These are phyloP conservation scores for Fraxinus angustifolia DNA, from an alignment of 305 asterid genomes.

Conservation along the genomic window DNA sequence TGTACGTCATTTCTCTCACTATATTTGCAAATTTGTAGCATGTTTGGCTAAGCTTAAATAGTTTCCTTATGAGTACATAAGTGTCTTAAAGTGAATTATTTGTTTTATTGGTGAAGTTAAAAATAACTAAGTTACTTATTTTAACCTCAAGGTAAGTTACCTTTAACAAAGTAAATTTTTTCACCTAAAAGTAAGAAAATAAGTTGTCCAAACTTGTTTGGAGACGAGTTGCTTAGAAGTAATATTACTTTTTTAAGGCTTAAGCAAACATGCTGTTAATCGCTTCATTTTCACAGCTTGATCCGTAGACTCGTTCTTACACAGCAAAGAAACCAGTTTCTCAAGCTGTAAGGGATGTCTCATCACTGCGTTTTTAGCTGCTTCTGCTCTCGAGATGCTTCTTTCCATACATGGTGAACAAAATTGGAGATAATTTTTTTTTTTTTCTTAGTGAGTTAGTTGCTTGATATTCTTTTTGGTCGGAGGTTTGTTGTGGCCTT, in stretches of 20 bases:
- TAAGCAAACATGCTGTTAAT: background rate
- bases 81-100: background rate
- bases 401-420: constrained; percentile 22
- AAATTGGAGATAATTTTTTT: constrained; percentile 13
- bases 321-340: constrained; percentile 26
- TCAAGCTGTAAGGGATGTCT: constrained; percentile 35
- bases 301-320: constrained; percentile 19
- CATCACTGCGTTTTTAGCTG: constrained; percentile 55
- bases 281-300: constrained; percentile 3
- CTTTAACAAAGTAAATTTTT: background rate
- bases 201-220: background rate
- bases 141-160: background rate
- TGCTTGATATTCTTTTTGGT: constrained; percentile 46
- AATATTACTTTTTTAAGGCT: background rate
- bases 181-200: background rate
- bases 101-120: background rate
- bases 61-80: background rate
- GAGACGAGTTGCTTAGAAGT: background rate
- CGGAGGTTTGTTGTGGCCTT: background rate
- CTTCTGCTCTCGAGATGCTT: constrained; percentile 45
- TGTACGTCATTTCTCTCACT: constrained; percentile 35
- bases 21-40: background rate
- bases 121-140: background rate
- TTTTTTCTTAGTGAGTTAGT: constrained; percentile 23
- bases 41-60: background rate